Evolutionary conservation across 805 yeast species (phyloP), one percentile per base, ranked within the genome.

Genomic region (Zygosaccharomyces siamensis): DNA sequence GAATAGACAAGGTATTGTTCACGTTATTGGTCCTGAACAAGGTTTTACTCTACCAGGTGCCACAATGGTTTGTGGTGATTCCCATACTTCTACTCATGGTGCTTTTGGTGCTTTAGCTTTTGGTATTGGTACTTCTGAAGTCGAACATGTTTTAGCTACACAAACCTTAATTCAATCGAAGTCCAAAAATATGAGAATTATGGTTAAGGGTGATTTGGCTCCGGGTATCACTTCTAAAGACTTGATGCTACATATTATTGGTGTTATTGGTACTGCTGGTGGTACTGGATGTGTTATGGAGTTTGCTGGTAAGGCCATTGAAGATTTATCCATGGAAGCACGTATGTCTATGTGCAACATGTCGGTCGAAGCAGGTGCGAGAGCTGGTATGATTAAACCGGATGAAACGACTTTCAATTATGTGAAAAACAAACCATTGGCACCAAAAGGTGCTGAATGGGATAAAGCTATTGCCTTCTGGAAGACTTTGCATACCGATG

Each of bases 321-420:
- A 86, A 70, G 80, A 78, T 54, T 77, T 93, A 53, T 80, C 95
- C 28, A 89, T 93, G 89, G 99, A 93, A 72, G 97, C 98, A 8
- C 81, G 99, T 72, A 93, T 93, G 99, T 89, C 98, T 47, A 93
- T 93, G 76, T 93, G 99, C 79, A 93, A 93, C 70, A 93, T 93
- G 99, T 84, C 98, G 40, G 92, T 93, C 63, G 99, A 93, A 74
- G 99, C 86, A 51, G 99, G 99, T 73, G 99, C 99, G 14, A 84
- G 99, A 74, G 98, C 99, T 24, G 99, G 99, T 72, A 89, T 93
- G 97, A 92, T 93, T 67, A 86, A 84, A 56, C 99, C 99, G 7
- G 99, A 93, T 67, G 86, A 89, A 56, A 82, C 69, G 46, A 92
- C 98, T 26, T 87, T 85, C 63, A 84, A 84, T 51, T 93, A 93